These are phyloP conservation scores for Globisporangium uncinulatum DNA, from an alignment of 352 stramenopile species.

Conservation along the genomic window DNA sequence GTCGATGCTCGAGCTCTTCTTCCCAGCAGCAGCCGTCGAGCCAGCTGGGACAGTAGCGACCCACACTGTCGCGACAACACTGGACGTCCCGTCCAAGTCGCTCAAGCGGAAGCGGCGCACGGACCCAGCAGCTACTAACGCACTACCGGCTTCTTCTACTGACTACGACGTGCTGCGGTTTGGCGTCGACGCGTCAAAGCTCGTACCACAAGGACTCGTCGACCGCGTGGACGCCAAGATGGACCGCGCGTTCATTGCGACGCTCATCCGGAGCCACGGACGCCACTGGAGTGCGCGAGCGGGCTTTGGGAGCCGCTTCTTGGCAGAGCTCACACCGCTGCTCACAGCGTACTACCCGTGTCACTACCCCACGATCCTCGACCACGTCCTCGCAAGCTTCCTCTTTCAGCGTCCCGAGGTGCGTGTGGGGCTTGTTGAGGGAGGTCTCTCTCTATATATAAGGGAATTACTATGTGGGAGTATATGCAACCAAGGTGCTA, in stretches of 20 bases:
- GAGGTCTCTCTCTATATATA: neutral
- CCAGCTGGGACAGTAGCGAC: too few relatives aligned
- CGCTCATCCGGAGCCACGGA: conserved; percentile 59
- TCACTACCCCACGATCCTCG: conserved; percentile 71
- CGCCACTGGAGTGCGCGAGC: conserved; percentile 63
- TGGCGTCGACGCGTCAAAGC: conserved; percentile 64
- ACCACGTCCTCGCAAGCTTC: conserved; percentile 72
- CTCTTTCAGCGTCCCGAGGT: conserved; percentile 72
- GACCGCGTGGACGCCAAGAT: conserved; percentile 74
- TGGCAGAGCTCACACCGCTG: conserved; percentile 61
- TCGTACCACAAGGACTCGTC: conserved; percentile 79
- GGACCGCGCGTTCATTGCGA: conserved; percentile 34
- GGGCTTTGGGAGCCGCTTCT: conserved; percentile 62
- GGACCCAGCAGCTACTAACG: neutral
- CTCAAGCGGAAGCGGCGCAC: conserved; percentile 46
- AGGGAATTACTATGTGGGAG: neutral
- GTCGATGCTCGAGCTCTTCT: conserved; percentile 65
- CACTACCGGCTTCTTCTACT: neutral
- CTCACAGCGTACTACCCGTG: conserved; percentile 82
- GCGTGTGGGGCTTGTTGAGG: conserved; percentile 2
- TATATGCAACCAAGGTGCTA: too few relatives aligned
- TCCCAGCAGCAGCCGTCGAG: conserved; percentile 15
- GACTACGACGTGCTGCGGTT: conserved; percentile 60
- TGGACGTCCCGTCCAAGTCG: conserved; percentile 14
- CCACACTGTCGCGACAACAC: too few relatives aligned